Evolutionary conservation across 2,329 filamentous ascomycete species (phyloP).

Genomic region (Fusarium vanettenii): DNA sequence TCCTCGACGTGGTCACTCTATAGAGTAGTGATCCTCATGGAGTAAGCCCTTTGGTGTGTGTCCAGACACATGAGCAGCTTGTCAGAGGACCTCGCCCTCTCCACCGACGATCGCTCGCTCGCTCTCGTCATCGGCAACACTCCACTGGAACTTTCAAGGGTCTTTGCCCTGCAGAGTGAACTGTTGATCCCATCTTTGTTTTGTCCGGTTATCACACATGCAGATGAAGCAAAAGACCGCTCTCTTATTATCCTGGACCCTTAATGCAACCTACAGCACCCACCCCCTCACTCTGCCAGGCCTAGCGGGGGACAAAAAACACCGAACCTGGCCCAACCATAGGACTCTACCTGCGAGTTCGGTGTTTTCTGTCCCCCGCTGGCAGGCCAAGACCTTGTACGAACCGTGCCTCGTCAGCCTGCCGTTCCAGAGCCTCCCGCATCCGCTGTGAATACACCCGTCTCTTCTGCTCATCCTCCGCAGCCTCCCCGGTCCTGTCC

Average conservation of each 20-base stretch:
- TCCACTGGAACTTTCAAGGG: background rate
- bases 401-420: conserved; percentile 83
- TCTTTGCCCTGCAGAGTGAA: conserved; percentile 15
- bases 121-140: conserved; percentile 7
- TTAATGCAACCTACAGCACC: conserved; percentile 2
- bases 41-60: background rate
- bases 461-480: conserved; percentile 66
- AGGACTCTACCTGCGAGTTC: too few relatives aligned
- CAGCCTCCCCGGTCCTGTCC: conserved; percentile 55
- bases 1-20: background rate
- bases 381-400: conserved; percentile 72
- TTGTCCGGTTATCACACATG: conserved; percentile 8
- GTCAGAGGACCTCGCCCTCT: conserved; percentile 3
- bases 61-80: background rate
- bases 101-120: conserved; percentile 35
- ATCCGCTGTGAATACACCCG: conserved; percentile 75
- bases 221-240: background rate
- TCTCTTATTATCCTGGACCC: conserved; percentile 12
- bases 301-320: too few relatives aligned
- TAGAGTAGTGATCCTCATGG: background rate
- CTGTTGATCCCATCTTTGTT: conserved; percentile 9
- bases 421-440: conserved; percentile 78
- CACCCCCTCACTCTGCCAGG: conserved; percentile 11
- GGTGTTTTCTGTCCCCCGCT: too few relatives aligned
- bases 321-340: too few relatives aligned